A percentile compares a stretch with the other conserved stretches of the same genome.
phyloP scores from a whole-genome alignment of 345 rosid species.

The Citrus mangshanensis region DNA sequence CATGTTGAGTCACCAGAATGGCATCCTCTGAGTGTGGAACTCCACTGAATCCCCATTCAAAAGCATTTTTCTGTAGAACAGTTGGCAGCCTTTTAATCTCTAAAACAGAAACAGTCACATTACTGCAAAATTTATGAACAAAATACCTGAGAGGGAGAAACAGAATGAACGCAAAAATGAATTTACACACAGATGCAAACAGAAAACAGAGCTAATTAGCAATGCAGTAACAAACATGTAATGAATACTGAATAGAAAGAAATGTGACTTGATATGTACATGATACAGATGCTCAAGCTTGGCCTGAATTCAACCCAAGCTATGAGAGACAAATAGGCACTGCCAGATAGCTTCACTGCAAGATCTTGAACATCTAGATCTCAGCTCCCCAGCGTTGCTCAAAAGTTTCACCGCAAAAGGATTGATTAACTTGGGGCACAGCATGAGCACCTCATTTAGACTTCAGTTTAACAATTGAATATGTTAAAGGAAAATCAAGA shows the following conservation, averaged over 20 bases:
- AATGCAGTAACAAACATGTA: too few relatives aligned
- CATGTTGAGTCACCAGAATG: constrained; percentile 80
- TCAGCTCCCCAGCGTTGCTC: neutral
- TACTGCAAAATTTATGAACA: neutral
- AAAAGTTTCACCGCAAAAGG: neutral
- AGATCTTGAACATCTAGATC: neutral
- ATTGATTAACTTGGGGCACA: neutral
- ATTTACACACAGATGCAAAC: too few relatives aligned
- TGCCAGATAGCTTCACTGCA: neutral
- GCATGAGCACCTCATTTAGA: neutral
- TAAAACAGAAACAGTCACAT: neutral
- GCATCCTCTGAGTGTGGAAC: constrained; percentile 95
- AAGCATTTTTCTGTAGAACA: constrained; percentile 82
- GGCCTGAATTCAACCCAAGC: neutral
- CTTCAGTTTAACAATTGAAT: neutral
- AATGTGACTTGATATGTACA: neutral
- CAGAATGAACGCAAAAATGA: too few relatives aligned
- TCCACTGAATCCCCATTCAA: constrained; percentile 76
- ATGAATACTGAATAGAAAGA: too few relatives aligned
- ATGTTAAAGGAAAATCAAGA: neutral
- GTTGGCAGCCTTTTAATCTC: neutral
- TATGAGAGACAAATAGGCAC: neutral
- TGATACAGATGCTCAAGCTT: neutral
- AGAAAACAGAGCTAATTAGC: too few relatives aligned
- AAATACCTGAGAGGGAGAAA: too few relatives aligned